Conservation (phyloP, 257 asterid genomes). For the Gardenia jasminoides region DNA sequence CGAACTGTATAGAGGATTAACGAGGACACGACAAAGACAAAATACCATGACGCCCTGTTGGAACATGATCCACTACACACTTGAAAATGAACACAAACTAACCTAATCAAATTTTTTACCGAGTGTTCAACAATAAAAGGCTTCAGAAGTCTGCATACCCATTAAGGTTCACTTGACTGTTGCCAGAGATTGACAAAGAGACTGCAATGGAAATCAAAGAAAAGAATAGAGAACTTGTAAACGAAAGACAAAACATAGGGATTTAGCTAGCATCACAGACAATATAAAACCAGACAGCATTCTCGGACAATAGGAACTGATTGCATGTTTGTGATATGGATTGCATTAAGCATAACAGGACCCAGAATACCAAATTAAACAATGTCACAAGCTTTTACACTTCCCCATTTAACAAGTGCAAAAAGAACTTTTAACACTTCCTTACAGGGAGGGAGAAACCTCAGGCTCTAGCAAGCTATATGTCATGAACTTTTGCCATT, state of each 20-base stretch:
- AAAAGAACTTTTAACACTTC: background rate
- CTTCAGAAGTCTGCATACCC: background rate
- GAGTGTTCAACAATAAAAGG: background rate
- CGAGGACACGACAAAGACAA: background rate
- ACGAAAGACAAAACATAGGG: too few species aligned
- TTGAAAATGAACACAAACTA: background rate
- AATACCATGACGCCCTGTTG: background rate
- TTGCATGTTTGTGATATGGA: background rate
- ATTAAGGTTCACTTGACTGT: background rate
- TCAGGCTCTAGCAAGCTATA: background rate
- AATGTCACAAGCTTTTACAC: background rate
- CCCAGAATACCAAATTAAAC: background rate
- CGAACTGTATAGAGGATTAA: background rate
- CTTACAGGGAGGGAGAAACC: background rate
- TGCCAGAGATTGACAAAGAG: background rate
- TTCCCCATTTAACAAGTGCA: background rate
- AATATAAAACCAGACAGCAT: background rate
- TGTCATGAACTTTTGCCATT: background rate
- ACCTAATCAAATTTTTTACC: background rate
- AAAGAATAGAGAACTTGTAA: background rate
- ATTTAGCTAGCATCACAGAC: background rate
- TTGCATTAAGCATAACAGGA: background rate
- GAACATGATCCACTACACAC: background rate
- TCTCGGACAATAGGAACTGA: too few species aligned
- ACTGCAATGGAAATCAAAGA: background rate